Conservation (phyloP, 345 rosid species). For the Streptanthus diversifolius region DNA sequence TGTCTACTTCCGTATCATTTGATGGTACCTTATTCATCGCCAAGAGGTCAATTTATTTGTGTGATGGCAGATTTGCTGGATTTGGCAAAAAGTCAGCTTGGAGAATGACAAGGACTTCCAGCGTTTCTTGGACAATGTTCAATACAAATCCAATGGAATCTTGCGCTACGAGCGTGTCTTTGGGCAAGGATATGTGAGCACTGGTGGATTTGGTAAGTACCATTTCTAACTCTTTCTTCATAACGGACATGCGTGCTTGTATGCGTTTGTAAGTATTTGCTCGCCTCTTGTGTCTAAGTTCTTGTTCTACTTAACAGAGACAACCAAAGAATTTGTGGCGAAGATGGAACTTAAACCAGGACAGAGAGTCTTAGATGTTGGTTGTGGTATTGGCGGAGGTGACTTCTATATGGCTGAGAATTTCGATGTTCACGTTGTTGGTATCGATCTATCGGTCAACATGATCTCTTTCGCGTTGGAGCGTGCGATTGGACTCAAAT, state of each 20-base stretch:
- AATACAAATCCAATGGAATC: slow-evolving; percentile 75
- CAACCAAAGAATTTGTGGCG: slow-evolving; percentile 89
- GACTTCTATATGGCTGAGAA: slow-evolving; percentile 94
- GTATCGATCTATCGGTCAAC: slow-evolving; percentile 86
- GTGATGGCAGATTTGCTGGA: slow-evolving; percentile 82
- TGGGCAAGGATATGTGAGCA: slow-evolving; percentile 89
- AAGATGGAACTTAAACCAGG: slow-evolving; percentile 82
- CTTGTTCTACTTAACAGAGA: slow-evolving; percentile 50
- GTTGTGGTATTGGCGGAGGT: slow-evolving; percentile 98
- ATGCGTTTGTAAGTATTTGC: not conserved
- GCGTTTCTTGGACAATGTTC: slow-evolving; percentile 88
- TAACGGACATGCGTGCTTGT: not conserved
- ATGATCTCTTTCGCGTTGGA: slow-evolving; percentile 93
- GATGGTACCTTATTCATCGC: not conserved
- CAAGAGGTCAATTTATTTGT: slow-evolving; percentile 10
- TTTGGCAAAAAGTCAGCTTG: slow-evolving; percentile 70
- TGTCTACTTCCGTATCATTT: not conserved
- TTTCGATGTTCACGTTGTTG: slow-evolving; percentile 78
- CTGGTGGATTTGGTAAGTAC: slow-evolving; percentile 76
- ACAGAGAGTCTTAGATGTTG: slow-evolving; percentile 92
- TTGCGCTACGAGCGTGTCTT: slow-evolving; percentile 85
- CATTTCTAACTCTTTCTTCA: not conserved
- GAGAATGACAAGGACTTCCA: slow-evolving; percentile 79
- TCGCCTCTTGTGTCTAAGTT: slow-evolving; percentile 8
- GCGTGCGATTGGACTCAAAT: slow-evolving; percentile 88